Percentiles rank a stretch among this genome's conserved stretches.
Conservation (phyloP, 2,329 filamentous ascomycete species). For the Berkeleyomyces rouxiae region DNA sequence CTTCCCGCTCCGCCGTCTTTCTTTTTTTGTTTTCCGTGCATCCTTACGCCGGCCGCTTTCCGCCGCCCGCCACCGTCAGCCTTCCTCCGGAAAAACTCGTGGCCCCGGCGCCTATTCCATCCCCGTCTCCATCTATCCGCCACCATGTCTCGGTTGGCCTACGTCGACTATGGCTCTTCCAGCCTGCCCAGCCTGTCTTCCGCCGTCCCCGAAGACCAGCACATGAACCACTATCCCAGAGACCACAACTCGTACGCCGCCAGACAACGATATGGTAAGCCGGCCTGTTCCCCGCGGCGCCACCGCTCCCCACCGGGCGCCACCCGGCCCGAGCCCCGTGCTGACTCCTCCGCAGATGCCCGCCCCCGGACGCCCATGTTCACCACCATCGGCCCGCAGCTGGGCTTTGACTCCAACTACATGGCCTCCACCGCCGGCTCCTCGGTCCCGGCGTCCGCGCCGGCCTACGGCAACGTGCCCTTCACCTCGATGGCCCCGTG, state of each 20-base stretch:
- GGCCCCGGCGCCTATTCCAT: background rate
- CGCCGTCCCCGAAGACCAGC: background rate
- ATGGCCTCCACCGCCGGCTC: background rate
- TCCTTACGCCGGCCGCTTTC: no score
- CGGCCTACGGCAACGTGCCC: background rate
- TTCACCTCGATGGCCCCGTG: background rate
- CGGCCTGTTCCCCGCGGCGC: background rate
- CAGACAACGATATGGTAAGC: background rate
- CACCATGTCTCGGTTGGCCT: background rate
- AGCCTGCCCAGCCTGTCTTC: background rate
- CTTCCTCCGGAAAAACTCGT: no score
- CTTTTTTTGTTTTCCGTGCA: no score
- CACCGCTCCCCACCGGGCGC: background rate
- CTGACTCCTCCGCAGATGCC: background rate
- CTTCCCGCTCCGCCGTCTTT: no score
- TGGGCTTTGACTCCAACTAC: background rate
- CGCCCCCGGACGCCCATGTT: background rate
- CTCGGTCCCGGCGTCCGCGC: background rate
- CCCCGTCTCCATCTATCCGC: background rate
- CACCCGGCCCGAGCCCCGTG: no score
- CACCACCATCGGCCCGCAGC: background rate
- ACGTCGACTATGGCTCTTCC: background rate
- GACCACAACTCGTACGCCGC: background rate
- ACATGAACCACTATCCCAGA: background rate
- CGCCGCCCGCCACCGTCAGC: no score